Evolutionary conservation across 257 asterid genomes (phyloP).

Genomic region (Orobanche coerulescens): DNA sequence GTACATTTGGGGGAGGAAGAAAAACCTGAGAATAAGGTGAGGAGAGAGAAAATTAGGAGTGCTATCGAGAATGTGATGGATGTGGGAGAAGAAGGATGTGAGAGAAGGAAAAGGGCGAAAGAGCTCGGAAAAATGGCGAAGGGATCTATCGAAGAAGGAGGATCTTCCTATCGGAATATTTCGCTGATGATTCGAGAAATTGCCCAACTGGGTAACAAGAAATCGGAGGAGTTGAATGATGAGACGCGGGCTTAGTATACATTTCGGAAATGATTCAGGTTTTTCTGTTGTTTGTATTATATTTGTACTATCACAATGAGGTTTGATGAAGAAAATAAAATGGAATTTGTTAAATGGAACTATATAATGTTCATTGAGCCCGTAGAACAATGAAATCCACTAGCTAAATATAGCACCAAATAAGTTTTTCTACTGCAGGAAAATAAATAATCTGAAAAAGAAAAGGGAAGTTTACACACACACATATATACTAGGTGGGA

Average conservation of each 20-base stretch:
- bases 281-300: not conserved
- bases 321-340: too few species aligned
- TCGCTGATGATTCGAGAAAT: conserved; percentile 13
- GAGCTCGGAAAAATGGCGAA: conserved; percentile 27
- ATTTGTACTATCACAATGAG: too few species aligned
- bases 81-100: conserved; percentile 19
- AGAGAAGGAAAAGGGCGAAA: conserved; percentile 22
- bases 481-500: too few species aligned
- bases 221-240: not conserved
- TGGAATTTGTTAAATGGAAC: too few species aligned
- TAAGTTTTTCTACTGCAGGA: too few species aligned
- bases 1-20: conserved; percentile 20
- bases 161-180: conserved; percentile 25
- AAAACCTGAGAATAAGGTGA: conserved; percentile 16
- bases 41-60: conserved; percentile 12
- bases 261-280: too few species aligned
- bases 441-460: too few species aligned
- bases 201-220: conserved; percentile 5
- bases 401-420: too few species aligned
- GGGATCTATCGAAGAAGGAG: conserved; percentile 23
- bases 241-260: too few species aligned
- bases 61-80: conserved; percentile 27
- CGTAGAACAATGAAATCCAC: too few species aligned
- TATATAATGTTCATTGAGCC: too few species aligned
- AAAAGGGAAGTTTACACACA: too few species aligned